Evolutionary conservation across 1,284 basidiomycete genomes (phyloP).

Genomic region (Apiotrichum sp.): DNA sequence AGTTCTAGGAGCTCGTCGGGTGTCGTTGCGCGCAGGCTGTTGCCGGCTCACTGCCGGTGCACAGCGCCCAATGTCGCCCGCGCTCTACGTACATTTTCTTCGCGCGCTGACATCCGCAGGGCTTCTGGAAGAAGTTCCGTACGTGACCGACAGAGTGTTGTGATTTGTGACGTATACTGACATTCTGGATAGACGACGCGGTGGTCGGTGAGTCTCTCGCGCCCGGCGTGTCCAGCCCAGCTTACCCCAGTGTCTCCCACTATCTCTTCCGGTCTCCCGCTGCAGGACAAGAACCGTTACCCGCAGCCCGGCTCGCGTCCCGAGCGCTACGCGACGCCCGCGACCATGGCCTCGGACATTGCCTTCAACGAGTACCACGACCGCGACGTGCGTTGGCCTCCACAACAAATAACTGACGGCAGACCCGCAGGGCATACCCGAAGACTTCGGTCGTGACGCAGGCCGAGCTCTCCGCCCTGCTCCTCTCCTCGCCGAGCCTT

Average conservation of each 20-base stretch:
- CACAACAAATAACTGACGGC: conserved; percentile 10
- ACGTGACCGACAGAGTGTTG: conserved; percentile 37
- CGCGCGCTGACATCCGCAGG: conserved; percentile 25
- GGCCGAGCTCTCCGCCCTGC: conserved; percentile 67
- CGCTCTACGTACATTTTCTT: background rate
- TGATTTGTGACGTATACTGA: background rate
- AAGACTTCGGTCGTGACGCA: conserved; percentile 78
- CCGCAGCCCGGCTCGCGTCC: conserved; percentile 81
- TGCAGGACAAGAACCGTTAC: conserved; percentile 65
- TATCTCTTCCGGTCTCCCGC: conserved; percentile 86
- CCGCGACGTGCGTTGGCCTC: conserved; percentile 60
- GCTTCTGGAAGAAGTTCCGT: conserved; percentile 95
- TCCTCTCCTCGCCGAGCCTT: conserved; percentile 77
- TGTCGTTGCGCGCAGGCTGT: background rate
- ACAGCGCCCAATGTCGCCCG: background rate
- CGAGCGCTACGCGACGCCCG: conserved; percentile 77
- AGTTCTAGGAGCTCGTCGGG: conserved; percentile 10
- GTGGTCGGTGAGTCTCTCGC: conserved; percentile 60
- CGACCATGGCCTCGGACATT: conserved; percentile 65
- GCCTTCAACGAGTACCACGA: conserved; percentile 66
- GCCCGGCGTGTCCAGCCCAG: background rate
- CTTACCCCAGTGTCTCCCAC: conserved; percentile 62
- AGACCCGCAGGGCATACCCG: conserved; percentile 71
- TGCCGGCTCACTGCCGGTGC: too few species aligned
- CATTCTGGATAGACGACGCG: conserved; percentile 59